A percentile compares a stretch with the other conserved stretches of the same genome.
phyloP scores from a whole-genome alignment of 73 alveolate genomes.

The Paramecium tetraurelia region DNA sequence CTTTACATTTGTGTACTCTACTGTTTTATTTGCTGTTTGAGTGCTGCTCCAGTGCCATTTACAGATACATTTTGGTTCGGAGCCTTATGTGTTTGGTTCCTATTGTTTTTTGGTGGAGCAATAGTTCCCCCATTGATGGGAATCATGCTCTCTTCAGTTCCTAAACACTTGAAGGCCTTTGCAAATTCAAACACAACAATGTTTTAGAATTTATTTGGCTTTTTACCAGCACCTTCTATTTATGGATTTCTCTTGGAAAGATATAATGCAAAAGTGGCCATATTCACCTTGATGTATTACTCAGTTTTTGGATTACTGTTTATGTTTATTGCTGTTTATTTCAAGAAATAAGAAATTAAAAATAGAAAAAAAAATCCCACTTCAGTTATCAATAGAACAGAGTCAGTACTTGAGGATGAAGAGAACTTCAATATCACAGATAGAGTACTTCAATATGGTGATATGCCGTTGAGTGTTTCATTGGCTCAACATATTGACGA shows the following conservation, averaged over 20 bases:
- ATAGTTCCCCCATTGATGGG: slow-evolving; percentile 93
- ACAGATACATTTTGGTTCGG: slow-evolving; percentile 62
- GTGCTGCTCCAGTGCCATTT: slow-evolving; percentile 81
- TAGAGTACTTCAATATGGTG: slow-evolving; percentile 15
- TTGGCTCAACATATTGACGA: slow-evolving; percentile 8
- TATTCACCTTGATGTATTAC: slow-evolving; percentile 48
- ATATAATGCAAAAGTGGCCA: slow-evolving; percentile 68
- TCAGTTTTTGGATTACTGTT: slow-evolving; percentile 45
- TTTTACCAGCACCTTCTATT: slow-evolving; percentile 91
- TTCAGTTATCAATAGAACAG: neutral
- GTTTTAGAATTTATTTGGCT: slow-evolving; percentile 88
- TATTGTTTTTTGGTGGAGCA: slow-evolving; percentile 89
- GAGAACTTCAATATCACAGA: neutral
- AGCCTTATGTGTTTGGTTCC: slow-evolving; percentile 80
- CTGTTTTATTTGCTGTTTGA: slow-evolving; percentile 64
- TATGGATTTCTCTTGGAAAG: slow-evolving; percentile 77
- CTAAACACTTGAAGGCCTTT: slow-evolving; percentile 77
- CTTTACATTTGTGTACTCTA: slow-evolving; percentile 71
- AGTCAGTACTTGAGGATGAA: neutral
- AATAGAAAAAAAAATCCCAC: neutral
- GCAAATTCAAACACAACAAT: slow-evolving; percentile 90
- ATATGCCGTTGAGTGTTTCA: slow-evolving; percentile 34
- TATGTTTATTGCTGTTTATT: neutral
- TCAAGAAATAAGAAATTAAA: neutral
- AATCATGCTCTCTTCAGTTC: slow-evolving; percentile 79